These are phyloP conservation scores for Apiospora marii DNA, from an alignment of 2,329 filamentous ascomycete species.

Conservation along the genomic window DNA sequence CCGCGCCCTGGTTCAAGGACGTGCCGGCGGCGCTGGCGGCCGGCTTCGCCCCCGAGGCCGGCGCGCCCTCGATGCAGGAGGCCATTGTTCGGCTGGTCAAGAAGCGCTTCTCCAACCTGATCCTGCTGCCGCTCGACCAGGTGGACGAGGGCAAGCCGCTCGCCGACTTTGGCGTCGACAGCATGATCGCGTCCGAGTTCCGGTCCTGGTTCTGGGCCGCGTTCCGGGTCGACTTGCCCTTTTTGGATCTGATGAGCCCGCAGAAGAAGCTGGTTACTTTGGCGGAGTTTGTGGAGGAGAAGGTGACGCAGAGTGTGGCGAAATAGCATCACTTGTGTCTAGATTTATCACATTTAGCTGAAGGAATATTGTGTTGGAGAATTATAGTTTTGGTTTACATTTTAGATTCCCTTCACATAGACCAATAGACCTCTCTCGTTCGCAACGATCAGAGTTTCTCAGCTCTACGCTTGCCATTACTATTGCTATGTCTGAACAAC, in stretches of 20 bases:
- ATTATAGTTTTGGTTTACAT: no score
- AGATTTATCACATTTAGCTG: no score
- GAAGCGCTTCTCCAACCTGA: constrained; percentile 30
- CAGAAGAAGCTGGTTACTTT: neutral
- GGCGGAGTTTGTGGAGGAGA: neutral
- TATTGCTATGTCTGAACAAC: no score
- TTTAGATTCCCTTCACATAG: no score
- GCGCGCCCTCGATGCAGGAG: constrained; percentile 30
- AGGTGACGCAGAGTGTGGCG: neutral
- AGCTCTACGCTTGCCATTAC: no score
- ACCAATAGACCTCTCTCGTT: no score
- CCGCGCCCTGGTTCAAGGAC: constrained; percentile 28
- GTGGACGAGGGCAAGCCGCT: constrained; percentile 32
- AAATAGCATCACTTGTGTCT: no score
- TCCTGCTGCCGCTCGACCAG: constrained; percentile 28
- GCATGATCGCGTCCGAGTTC: constrained; percentile 47
- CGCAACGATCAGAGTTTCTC: no score
- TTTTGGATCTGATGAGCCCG: constrained; percentile 34
- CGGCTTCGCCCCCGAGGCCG: neutral
- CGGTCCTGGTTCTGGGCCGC: constrained; percentile 43
- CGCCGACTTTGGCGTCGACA: constrained; percentile 42
- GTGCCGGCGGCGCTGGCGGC: constrained; percentile 25
- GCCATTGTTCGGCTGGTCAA: constrained; percentile 24
- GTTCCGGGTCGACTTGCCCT: constrained; percentile 44
- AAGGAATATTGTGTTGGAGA: no score